Evolutionary conservation across 768 basidiomycete genomes (phyloP), one percentile per base, ranked within the genome.

Genomic region (Leccinellum rugosiceps): DNA sequence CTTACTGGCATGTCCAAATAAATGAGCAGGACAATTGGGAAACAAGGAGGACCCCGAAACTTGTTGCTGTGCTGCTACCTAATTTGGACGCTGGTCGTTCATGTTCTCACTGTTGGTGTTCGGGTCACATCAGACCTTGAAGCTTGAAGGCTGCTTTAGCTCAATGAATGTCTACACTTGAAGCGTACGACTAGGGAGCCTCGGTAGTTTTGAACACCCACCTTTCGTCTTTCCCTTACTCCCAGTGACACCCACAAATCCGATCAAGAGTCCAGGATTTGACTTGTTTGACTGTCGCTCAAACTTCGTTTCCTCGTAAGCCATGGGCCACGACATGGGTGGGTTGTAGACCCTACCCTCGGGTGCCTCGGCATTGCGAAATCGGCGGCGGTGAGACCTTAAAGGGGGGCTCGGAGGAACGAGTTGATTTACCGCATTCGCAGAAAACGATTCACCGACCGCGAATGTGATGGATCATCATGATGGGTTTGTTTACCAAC

Each of bases 341-440:
- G 65, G 8, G 30, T n/a, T 7, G 28, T 75, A 14, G 31, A 32
- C 13, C 71, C 72, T 1, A 72, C 72, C 1, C 67, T 75, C 45
- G 53, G 69, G 26, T 57, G 55, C 44, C 63, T 73, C 35, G 65
- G 65, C 21, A 62, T 64, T 10, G 56, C 14, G 61, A 67, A 35
- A 50, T 71, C 43, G 65, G 66, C 53, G 65, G 65, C 23, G 58
- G 58, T 15, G 45, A 58, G 21, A 45, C 65, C n/a, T 71, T 70
- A 6, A 28, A n/a, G n/a, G 28, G 28, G 28, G 28, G 6, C 28
- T 28, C 28, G 28, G 2, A 61, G 58, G 30, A n/a, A n/a, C 10
- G 4, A 52, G 58, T 13, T 76, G 72, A 73, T 65, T 75, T 50
- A 34, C 60, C 1, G 48, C 61, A 0, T 74, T 74, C 32, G 17